Conservation (phyloP, 495 filamentous ascomycete genomes). For the Elasticomyces elasticus region DNA sequence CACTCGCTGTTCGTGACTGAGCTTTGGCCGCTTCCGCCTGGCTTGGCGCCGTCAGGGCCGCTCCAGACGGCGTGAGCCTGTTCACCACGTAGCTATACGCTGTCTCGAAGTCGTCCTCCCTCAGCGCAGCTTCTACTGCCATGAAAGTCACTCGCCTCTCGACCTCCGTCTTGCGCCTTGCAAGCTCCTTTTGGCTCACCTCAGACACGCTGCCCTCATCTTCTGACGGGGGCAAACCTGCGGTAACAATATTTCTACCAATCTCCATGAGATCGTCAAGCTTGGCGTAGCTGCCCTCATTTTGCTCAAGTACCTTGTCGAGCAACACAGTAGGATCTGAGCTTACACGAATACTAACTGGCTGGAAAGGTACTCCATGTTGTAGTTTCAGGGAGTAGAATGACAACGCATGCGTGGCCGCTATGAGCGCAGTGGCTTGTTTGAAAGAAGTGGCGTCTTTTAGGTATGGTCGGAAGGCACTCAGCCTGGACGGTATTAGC, state of each 20-base stretch:
- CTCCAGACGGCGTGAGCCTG: constrained; percentile 32
- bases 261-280: constrained; percentile 76
- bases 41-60: constrained; percentile 1
- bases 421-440: constrained; percentile 58
- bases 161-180: constrained; percentile 19
- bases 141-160: constrained; percentile 71
- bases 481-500: constrained; percentile 41
- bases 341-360: constrained; percentile 80
- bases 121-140: constrained; percentile 78
- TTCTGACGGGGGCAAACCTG: constrained; percentile 41
- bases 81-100: constrained; percentile 92
- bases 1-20: constrained; percentile 5
- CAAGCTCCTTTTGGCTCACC: constrained; percentile 25
- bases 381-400: constrained; percentile 82
- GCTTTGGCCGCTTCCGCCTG: constrained; percentile 4
- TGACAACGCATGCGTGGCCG: constrained; percentile 76
- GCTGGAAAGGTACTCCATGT: constrained; percentile 84
- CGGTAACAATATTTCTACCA: constrained; percentile 62
- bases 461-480: constrained; percentile 59
- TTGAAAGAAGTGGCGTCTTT: constrained; percentile 44
- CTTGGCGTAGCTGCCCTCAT: constrained; percentile 72
- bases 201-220: constrained; percentile 12
- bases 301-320: constrained; percentile 79
- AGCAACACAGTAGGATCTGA: constrained; percentile 75
- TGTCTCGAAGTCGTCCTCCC: constrained; percentile 88